Conservation (phyloP, 2,329 filamentous ascomycete genomes). For the Alternaria panax region DNA sequence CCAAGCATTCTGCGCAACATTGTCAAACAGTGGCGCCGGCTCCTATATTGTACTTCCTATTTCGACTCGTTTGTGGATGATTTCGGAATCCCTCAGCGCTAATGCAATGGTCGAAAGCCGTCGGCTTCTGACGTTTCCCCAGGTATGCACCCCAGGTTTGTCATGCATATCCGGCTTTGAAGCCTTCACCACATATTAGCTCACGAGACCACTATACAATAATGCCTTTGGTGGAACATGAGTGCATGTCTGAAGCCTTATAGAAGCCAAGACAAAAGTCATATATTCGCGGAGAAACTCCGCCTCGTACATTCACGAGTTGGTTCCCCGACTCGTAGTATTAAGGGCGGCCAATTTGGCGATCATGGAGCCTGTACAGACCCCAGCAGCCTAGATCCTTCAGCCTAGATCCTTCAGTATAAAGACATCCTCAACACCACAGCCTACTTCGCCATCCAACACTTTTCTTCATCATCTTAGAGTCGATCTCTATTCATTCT, state of each 20-base stretch:
- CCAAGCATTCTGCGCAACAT: slow-evolving; percentile 26
- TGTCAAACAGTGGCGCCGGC: slow-evolving; percentile 24
- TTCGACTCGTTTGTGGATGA: slow-evolving; percentile 3
- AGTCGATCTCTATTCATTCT: slow-evolving; percentile 31
- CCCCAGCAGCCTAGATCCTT: slow-evolving; percentile 3
- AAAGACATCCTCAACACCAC: slow-evolving; percentile 9
- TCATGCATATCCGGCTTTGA: slow-evolving; percentile 9
- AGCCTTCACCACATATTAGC: slow-evolving; percentile 1
- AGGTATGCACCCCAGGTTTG: slow-evolving; percentile 13
- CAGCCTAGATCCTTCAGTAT: slow-evolving; percentile 11
- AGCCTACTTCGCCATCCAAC: neutral
- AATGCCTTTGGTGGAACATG: slow-evolving; percentile 35
- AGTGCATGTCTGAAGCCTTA: neutral
- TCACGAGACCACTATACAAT: slow-evolving; percentile 11
- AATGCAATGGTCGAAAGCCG: slow-evolving; percentile 9
- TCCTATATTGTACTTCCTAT: slow-evolving; percentile 22
- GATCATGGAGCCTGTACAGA: slow-evolving; percentile 18
- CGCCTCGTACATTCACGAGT: slow-evolving; percentile 2
- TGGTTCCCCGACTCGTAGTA: slow-evolving; percentile 14
- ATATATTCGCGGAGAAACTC: slow-evolving; percentile 9
- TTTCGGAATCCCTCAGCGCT: slow-evolving; percentile 10
- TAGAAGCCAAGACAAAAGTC: slow-evolving; percentile 4
- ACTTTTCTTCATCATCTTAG: slow-evolving; percentile 12
- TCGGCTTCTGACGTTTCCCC: slow-evolving; percentile 9
- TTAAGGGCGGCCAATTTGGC: slow-evolving; percentile 25